Evolutionary conservation across 2,329 filamentous ascomycete species (phyloP).

Genomic region (Ophiocordyceps unilateralis): DNA sequence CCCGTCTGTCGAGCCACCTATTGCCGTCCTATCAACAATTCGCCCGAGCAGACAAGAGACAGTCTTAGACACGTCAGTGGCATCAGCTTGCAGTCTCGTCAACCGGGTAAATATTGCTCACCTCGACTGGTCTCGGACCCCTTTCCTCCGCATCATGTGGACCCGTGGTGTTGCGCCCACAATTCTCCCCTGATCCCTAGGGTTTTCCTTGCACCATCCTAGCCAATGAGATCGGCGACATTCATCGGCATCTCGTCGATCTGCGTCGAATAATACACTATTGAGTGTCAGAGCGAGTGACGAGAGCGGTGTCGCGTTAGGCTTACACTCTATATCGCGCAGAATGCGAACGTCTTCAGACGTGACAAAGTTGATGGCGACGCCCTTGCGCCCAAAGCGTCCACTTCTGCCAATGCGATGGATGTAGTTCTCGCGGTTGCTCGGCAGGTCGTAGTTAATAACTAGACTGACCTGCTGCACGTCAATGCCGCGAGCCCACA

Average conservation of each 20-base stretch:
- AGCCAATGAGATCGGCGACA: slow-evolving; percentile 45
- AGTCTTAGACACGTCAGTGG: neutral
- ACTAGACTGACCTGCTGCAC: slow-evolving; percentile 98
- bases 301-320: neutral
- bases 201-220: slow-evolving; percentile 6
- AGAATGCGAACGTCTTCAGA: slow-evolving; percentile 99
- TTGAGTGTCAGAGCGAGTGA: slow-evolving; percentile 13
- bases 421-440: slow-evolving; percentile 99
- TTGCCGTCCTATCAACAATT: neutral
- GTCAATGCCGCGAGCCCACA: slow-evolving; percentile 98
- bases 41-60: too few species aligned
- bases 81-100: neutral
- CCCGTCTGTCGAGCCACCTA: neutral
- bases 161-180: neutral
- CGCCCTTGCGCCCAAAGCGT: slow-evolving; percentile 99
- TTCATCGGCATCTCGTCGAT: slow-evolving; percentile 99
- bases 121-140: neutral
- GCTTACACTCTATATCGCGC: slow-evolving; percentile 89
- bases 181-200: neutral
- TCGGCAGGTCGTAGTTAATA: slow-evolving; percentile 99
- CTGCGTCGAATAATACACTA: slow-evolving; percentile 89
- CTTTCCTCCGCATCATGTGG: neutral
- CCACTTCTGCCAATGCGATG: slow-evolving; percentile 98
- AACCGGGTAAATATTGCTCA: neutral
- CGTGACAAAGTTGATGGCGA: slow-evolving; percentile 99